Evolutionary conservation across 768 basidiomycete species (phyloP).

Genomic region (Hydnum rufescens): DNA sequence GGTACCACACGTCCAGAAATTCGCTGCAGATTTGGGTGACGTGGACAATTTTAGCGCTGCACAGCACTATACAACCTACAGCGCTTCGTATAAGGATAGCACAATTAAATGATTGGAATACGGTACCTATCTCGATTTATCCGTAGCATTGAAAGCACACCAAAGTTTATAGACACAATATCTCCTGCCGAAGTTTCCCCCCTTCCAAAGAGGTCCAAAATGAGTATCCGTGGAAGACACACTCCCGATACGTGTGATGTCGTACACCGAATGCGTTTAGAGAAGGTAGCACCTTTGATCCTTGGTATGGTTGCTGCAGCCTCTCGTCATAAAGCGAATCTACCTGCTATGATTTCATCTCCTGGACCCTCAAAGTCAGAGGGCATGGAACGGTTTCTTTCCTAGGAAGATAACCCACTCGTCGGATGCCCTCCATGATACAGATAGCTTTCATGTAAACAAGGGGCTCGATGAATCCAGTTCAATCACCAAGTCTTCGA

Average conservation of each 20-base stretch:
- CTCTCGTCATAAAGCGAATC: neutral
- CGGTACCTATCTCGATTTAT: neutral
- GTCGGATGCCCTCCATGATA: neutral
- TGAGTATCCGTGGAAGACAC: neutral
- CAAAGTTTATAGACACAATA: neutral
- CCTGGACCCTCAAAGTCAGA: neutral
- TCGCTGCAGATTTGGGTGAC: neutral
- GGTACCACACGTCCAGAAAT: neutral
- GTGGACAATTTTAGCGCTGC: neutral
- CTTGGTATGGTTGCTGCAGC: neutral
- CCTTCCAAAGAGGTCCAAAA: neutral
- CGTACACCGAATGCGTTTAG: neutral
- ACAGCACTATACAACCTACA: neutral
- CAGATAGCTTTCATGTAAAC: neutral
- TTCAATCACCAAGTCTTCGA: neutral
- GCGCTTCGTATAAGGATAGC: neutral
- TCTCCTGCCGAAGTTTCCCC: neutral
- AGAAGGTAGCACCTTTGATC: neutral
- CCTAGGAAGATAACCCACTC: neutral
- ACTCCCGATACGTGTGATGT: neutral
- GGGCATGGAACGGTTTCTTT: neutral
- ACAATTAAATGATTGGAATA: neutral
- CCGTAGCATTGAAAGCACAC: neutral
- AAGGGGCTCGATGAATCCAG: neutral
- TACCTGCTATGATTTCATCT: neutral